Base-by-base conservation (phyloP, 2,329 filamentous ascomycete species). In the Calycina herbarum region DNA sequence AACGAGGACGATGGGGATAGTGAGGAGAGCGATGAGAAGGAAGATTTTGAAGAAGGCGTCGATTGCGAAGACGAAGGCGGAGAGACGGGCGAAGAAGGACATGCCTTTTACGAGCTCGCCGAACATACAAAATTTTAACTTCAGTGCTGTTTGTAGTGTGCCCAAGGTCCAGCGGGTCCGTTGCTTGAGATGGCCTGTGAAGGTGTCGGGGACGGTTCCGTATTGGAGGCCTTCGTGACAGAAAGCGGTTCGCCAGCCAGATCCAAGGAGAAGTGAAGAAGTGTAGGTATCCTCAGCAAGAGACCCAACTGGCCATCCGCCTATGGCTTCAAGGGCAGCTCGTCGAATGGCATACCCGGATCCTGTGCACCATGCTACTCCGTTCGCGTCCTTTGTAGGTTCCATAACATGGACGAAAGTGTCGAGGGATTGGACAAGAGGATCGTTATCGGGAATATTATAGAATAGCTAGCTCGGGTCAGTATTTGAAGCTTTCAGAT, bases 341-440 rank as follows among this genome's bases (percentile, higher is more conserved):
- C 86, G 84, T 3, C 86, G 84, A 33, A 83, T 81, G 4, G 86
- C 77, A 69, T 87, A 89, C 6, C 87, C 87, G 5, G 86, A 88
- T 4, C 87, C 86, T n/a, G 84, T 86, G 70, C 85, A 88, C 82
- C 85, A 86, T n/a, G 85, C 85, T 4, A 85, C 83, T 76, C 77
- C 78, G 33, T 79, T 73, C 0, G 77, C 76, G 66, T 83, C 81
- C 66, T 81, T 81, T 51, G 79, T 78, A 5, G 77, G 76, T 67
- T 83, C 81, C 72, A 78, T 79, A n/a, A 81, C 76, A 73, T 86
- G 83, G 10, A 85, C 83, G 73, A 88, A 87, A 67, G 83, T 82
- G 71, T 86, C 82, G 56, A 87, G 79, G 72, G 81, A 83, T 67
- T 74, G 73, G 17, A 83, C 84, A 6, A 89, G 80, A 15, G 85